Evolutionary conservation across 2,329 filamentous ascomycete genomes (phyloP).

Genomic region (Trichoderma koningiopsis): DNA sequence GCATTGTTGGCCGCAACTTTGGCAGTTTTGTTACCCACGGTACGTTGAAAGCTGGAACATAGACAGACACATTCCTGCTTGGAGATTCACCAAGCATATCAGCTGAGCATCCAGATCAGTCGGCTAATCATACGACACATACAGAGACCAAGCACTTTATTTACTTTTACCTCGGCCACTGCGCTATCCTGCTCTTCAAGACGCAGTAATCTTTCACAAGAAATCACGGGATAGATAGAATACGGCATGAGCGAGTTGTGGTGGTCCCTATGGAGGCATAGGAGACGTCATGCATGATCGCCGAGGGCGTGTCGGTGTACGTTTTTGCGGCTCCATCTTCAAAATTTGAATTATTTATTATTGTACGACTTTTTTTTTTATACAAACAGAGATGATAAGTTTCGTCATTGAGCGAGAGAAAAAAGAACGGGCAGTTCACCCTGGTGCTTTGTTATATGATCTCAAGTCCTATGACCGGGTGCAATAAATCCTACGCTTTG

Average conservation of each 20-base stretch:
- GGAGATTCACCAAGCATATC: neutral
- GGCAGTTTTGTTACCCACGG: conserved; percentile 98
- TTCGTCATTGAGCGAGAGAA: neutral
- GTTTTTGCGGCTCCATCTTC: conserved; percentile 18
- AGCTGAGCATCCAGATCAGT: neutral
- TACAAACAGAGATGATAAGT: neutral
- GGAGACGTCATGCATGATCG: neutral
- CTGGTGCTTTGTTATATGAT: neutral
- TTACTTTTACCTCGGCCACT: conserved; percentile 99
- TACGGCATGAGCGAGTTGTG: neutral
- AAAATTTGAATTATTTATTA: neutral
- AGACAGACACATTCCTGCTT: neutral
- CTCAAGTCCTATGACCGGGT: neutral
- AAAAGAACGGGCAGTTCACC: neutral
- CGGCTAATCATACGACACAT: neutral
- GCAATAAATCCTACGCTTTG: neutral
- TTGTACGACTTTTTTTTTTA: neutral
- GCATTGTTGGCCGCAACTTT: conserved; percentile 97
- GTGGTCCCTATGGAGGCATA: neutral
- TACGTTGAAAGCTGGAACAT: conserved; percentile 47
- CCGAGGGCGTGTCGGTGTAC: neutral
- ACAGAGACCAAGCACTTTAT: conserved; percentile 99
- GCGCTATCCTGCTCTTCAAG: conserved; percentile 97
- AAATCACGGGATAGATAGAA: neutral
- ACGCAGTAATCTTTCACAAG: conserved; percentile 67